Base-by-base conservation (phyloP, 805 yeast species). In the Zygoascus biomembranicola region DNA sequence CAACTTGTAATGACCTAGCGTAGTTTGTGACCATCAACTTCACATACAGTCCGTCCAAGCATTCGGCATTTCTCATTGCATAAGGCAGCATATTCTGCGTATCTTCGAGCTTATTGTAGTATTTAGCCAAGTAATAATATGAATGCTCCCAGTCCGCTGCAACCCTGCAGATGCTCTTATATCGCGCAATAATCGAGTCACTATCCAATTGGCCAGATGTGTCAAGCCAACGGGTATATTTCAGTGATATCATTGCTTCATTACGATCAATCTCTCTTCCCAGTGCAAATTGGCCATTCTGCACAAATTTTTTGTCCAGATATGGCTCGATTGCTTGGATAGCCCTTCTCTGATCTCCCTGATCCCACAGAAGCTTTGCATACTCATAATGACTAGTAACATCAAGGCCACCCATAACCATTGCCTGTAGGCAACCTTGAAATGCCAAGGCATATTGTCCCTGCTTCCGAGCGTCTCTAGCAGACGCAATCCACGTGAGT, bases 171-270 rank as follows among this genome's bases (percentile, higher is more conserved):
- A 92, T 83, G 3, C 77, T 72, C 28, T 70, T 71, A 60, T 89
- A 94, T 57, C 87, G 87, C 31, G 76, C 77, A 19, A 85, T 77
- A 41, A 94, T 85, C 37, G 82, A 82, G 14, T 77, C 78, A 8
- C 95, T 82, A 8, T 89, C 82, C 32, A 90, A 84, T 63, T 87
- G 90, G 50, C 89, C 90, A 0, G 97, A 87, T 37, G 74, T 74
- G 63, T 90, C 96, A 16, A 90, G 72, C 98, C 98, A 94, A 57
- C 82, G 80, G 0, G 97, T 87, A 63, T 87, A 87, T 55, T 84
- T 83, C 48, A 90, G 69, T 51, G 87, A 85, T n/a, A 81, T 78
- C 49, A 73, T 61, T 1, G 80, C 74, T 37, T 53, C 43, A 14
- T 51, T 50, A 11, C 52, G 53, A 10, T 53, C 11, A 13, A 57